Base-by-base conservation (phyloP, 2,329 filamentous ascomycete genomes). In the Ophiostoma tasmaniense region DNA sequence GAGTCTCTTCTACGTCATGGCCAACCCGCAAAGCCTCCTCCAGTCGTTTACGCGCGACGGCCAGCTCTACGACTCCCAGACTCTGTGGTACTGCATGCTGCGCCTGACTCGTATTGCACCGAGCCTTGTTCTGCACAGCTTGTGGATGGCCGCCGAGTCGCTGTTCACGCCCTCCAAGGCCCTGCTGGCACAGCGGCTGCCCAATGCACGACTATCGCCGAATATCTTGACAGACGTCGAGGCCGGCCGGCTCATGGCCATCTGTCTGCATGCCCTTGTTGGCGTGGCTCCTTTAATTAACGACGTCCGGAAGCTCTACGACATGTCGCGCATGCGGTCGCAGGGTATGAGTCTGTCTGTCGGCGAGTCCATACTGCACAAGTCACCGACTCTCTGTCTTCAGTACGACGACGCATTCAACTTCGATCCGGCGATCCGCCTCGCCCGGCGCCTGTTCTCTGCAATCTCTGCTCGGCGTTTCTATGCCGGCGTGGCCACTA, bases 361-460 rank as follows among this genome's bases (percentile, higher is more conserved):
- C 2, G 80, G 81, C 69, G 81, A 81, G 17, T 76, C 80, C 3
- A 77, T 81, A 2, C 80, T 81, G 5, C 76, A 80, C 4, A 83
- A 85, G 71, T 80, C 82, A 4, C 73, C 80, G 4, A 76, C 80
- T 11, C 77, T 87, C 25, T 88, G 84, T 71, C 79, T 89, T 6
- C 81, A 85, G 68, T 89, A 88, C 69, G 85, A 89, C 71, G 87
- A 89, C 73, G 81, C 81, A 1, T 89, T 89, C 70, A 85, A 85
- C 0, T 82, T 89, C 72, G 84, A 84, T n/a, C 76, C 88, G 50
- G 85, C 85, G 8, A 73, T 89, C 66, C 81, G 87, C 66, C 76
- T 89, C 64, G 87, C 87, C 3, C 80, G 83, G 37, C 80, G 87
- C 66, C 71, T 89, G 0, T 85, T 89, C 70, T 80, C 84, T 39